These are phyloP conservation scores for Pisolithus marmoratus DNA, from an alignment of 768 basidiomycete genomes.

Conservation along the genomic window DNA sequence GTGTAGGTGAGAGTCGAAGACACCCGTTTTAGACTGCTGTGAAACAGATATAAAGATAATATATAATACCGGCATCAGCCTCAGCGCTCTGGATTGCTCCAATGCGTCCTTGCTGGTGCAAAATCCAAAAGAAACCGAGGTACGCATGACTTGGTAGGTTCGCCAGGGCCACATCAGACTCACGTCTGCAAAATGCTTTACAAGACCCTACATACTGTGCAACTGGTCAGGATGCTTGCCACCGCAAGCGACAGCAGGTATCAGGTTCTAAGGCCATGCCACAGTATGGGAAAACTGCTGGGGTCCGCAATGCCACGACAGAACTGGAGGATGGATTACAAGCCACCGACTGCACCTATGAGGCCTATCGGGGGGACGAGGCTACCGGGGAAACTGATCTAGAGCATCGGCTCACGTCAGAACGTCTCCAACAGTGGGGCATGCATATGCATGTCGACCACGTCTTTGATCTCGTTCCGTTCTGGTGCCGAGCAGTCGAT, in stretches of 20 bases:
- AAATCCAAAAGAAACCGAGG: slow-evolving; percentile 17
- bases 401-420: slow-evolving; percentile 28
- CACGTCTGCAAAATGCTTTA: slow-evolving; percentile 1
- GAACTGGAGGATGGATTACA: too few species aligned
- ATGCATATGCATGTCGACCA: slow-evolving; percentile 38
- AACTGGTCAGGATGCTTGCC: slow-evolving; percentile 19
- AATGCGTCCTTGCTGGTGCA: slow-evolving; percentile 15
- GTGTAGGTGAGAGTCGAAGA: too few species aligned
- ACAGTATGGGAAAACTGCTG: slow-evolving; percentile 24
- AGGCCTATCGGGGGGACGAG: slow-evolving; percentile 7
- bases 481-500: slow-evolving; percentile 46
- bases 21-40: too few species aligned
- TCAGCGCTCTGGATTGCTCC: slow-evolving; percentile 16
- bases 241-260: slow-evolving; percentile 15
- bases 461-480: slow-evolving; percentile 45
- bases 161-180: not conserved
- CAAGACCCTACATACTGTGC: slow-evolving; percentile 22
- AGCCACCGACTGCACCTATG: not conserved
- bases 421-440: slow-evolving; percentile 22
- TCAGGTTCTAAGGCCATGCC: slow-evolving; percentile 25
- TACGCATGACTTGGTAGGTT: slow-evolving; percentile 3
- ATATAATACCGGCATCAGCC: too few species aligned
- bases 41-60: too few species aligned
- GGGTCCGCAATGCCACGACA: not conserved
- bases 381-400: slow-evolving; percentile 19